These are phyloP conservation scores for Hypsizygus ulmarius DNA, from an alignment of 1,284 basidiomycete species.

Conservation along the genomic window DNA sequence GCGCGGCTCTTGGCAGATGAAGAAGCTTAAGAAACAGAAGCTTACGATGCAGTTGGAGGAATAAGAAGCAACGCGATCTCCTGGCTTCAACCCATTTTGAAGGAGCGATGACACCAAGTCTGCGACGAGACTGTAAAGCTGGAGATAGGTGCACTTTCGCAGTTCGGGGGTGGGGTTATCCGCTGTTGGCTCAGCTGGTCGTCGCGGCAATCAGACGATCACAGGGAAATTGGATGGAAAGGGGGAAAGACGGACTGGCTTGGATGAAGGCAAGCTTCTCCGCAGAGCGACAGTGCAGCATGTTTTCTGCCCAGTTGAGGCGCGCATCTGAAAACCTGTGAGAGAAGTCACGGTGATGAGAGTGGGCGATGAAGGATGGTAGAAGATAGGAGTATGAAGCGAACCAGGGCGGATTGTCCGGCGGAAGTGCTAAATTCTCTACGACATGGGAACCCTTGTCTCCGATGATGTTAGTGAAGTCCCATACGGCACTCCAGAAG, in stretches of 20 bases:
- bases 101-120: conserved; percentile 63
- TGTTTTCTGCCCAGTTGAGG: conserved; percentile 88
- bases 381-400: conserved; percentile 15
- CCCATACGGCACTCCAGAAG: conserved; percentile 84
- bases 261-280: conserved; percentile 74
- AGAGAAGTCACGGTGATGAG: conserved; percentile 7
- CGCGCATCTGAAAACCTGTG: conserved; percentile 56
- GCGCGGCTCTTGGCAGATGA: conserved; percentile 4
- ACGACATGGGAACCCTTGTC: conserved; percentile 61
- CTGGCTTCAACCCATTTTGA: conserved; percentile 57
- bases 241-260: conserved; percentile 50
- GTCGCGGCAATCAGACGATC: conserved; percentile 18
- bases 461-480: conserved; percentile 65
- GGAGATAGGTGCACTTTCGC: conserved; percentile 53
- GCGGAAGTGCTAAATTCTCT: conserved; percentile 54
- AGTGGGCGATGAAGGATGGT: conserved; percentile 14
- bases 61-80: conserved; percentile 80
- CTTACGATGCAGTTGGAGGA: conserved; percentile 76
- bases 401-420: conserved; percentile 77
- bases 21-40: conserved; percentile 17
- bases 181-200: conserved; percentile 59
- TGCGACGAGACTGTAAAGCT: conserved; percentile 63
- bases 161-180: conserved; percentile 43
- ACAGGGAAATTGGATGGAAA: conserved; percentile 4
- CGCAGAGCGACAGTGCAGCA: conserved; percentile 59